These are phyloP conservation scores for Fomitiporia mediterranea DNA, from an alignment of 1,284 basidiomycete species.

Conservation along the genomic window DNA sequence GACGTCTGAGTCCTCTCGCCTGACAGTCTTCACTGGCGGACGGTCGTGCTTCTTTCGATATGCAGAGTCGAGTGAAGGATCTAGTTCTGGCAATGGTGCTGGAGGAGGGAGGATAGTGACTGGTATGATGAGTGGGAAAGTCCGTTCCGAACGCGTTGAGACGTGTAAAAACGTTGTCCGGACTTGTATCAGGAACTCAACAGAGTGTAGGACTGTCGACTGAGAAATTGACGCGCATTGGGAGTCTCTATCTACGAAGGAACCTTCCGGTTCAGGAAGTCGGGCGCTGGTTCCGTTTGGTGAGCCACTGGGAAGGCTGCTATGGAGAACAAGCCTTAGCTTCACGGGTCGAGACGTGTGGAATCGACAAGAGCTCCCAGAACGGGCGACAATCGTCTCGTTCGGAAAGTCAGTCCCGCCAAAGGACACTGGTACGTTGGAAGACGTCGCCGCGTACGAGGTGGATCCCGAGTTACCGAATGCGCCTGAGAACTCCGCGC, in stretches of 20 bases:
- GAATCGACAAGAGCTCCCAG: constrained; percentile 76
- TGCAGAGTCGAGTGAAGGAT: constrained; percentile 60
- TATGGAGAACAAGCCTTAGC: constrained; percentile 68
- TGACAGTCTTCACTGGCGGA: constrained; percentile 63
- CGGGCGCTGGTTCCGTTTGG: constrained; percentile 43
- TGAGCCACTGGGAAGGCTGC: constrained; percentile 46
- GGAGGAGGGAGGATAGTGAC: constrained; percentile 64
- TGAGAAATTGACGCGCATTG: constrained; percentile 74
- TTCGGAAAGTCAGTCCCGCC: constrained; percentile 33
- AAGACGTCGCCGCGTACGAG: constrained; percentile 2
- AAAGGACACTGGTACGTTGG: constrained; percentile 1
- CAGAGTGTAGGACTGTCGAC: constrained; percentile 63
- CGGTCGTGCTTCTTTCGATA: constrained; percentile 82
- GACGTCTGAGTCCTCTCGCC: constrained; percentile 59
- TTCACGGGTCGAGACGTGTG: constrained; percentile 63
- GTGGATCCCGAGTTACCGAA: constrained; percentile 23
- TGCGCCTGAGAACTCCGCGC: constrained; percentile 20
- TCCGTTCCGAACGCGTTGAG: constrained; percentile 56
- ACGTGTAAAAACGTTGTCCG: constrained; percentile 69
- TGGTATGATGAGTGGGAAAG: constrained; percentile 58
- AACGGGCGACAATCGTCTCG: constrained; percentile 57
- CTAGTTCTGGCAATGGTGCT: constrained; percentile 70
- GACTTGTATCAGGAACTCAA: constrained; percentile 62
- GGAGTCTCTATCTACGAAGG: constrained; percentile 47
- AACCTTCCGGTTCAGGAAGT: constrained; percentile 34